phyloP scores from a whole-genome alignment of 768 basidiomycete species.

The Auricularia sp. region DNA sequence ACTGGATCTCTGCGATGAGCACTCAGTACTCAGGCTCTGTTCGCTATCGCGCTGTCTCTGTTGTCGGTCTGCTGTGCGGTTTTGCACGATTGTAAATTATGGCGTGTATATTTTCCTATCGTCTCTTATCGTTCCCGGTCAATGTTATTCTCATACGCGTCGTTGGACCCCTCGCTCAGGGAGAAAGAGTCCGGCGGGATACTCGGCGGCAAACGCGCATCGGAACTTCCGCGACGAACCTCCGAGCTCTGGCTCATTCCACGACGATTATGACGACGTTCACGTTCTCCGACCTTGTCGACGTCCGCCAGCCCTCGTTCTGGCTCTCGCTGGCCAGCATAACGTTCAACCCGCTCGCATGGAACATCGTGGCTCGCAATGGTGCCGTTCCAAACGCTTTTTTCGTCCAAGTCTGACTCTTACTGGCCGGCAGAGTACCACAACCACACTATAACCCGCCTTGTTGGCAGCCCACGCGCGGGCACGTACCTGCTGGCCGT shows the following conservation, averaged over 20 bases:
- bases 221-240: slow-evolving; percentile 36
- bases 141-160: too few species aligned
- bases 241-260: slow-evolving; percentile 22
- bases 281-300: slow-evolving; percentile 45
- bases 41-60: too few species aligned
- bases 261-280: slow-evolving; percentile 36
- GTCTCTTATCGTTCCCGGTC: too few species aligned
- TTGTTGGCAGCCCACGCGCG: slow-evolving; percentile 59
- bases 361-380: slow-evolving; percentile 92
- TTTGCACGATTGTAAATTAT: slow-evolving; percentile 34
- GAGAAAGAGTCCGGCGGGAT: slow-evolving; percentile 4
- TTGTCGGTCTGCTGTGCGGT: slow-evolving; percentile 3
- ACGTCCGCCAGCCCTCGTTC: slow-evolving; percentile 56
- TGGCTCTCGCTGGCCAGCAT: slow-evolving; percentile 58
- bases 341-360: slow-evolving; percentile 85
- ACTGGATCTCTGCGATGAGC: too few species aligned
- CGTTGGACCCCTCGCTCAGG: too few species aligned
- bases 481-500: slow-evolving; percentile 85
- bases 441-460: slow-evolving; percentile 78
- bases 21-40: too few species aligned
- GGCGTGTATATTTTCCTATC: too few species aligned
- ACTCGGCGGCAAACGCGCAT: slow-evolving; percentile 25
- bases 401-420: neutral
- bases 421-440: slow-evolving; percentile 44
- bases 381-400: slow-evolving; percentile 33